These are phyloP conservation scores for Nakaseomyces sp. DNA, from an alignment of 1,139 yeast species.

Conservation along the genomic window DNA sequence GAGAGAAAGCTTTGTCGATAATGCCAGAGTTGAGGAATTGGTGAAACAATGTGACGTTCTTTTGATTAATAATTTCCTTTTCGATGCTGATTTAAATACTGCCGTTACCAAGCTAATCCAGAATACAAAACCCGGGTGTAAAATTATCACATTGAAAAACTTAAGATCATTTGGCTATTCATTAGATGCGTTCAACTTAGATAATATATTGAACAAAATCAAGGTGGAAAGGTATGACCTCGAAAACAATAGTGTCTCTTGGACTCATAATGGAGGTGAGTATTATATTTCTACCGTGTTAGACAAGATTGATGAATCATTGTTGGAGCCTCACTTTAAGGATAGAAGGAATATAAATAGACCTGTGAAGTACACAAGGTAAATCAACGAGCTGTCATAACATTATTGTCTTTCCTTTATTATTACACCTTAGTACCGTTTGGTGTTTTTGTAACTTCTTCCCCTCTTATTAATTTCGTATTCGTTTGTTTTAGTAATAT, in stretches of 20 bases:
- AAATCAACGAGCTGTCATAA: background rate
- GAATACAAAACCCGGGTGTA: slow-evolving; percentile 64
- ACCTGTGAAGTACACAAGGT: slow-evolving; percentile 24
- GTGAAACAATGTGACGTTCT: slow-evolving; percentile 62
- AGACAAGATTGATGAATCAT: slow-evolving; percentile 35
- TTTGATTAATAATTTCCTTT: slow-evolving; percentile 73
- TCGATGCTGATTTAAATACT: slow-evolving; percentile 62
- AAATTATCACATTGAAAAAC: slow-evolving; percentile 69
- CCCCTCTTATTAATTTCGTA: too few species aligned
- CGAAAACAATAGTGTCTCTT: slow-evolving; percentile 68
- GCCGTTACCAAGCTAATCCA: slow-evolving; percentile 57
- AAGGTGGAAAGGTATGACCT: slow-evolving; percentile 57
- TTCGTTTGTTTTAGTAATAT: too few species aligned
- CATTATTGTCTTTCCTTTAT: background rate
- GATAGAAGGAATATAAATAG: slow-evolving; percentile 18
- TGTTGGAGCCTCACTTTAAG: slow-evolving; percentile 29
- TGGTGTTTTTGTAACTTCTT: background rate
- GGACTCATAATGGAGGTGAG: slow-evolving; percentile 77
- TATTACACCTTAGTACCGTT: too few species aligned
- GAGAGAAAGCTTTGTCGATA: slow-evolving; percentile 64
- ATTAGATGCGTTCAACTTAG: slow-evolving; percentile 46
- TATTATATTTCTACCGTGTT: slow-evolving; percentile 72
- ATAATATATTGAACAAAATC: slow-evolving; percentile 56
- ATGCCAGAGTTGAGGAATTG: slow-evolving; percentile 44
- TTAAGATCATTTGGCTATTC: slow-evolving; percentile 46